Evolutionary conservation across 1,284 basidiomycete genomes (phyloP).

Genomic region (Schizophyllum commune): DNA sequence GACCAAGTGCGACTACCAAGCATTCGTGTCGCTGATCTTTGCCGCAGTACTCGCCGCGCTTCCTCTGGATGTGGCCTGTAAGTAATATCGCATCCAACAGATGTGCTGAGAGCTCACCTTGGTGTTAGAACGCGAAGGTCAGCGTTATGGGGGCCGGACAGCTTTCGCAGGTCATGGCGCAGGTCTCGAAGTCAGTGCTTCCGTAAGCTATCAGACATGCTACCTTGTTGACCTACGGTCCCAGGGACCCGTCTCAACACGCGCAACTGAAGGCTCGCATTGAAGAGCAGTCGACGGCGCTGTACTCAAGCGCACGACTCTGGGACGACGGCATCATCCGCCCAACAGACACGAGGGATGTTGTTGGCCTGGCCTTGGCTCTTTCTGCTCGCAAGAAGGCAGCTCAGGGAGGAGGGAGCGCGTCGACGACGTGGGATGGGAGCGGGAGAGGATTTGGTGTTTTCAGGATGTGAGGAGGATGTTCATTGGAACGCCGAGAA

Average conservation of each 20-base stretch:
- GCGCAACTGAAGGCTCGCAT: conserved; percentile 71
- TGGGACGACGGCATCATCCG: conserved; percentile 96
- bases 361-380: conserved; percentile 78
- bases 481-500: no score
- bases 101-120: conserved; percentile 10
- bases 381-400: conserved; percentile 49
- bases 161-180: conserved; percentile 87
- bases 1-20: conserved; percentile 19
- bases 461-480: conserved; percentile 66
- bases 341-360: conserved; percentile 86
- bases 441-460: conserved; percentile 76
- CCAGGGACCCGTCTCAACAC: conserved; percentile 72
- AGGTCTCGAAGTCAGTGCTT: conserved; percentile 77
- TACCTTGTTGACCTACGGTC: neutral
- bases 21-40: conserved; percentile 6
- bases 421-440: conserved; percentile 58
- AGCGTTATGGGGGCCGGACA: conserved; percentile 97
- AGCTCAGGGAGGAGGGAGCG: neutral
- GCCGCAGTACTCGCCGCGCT: conserved; percentile 79
- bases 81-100: conserved; percentile 20
- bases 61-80: conserved; percentile 98
- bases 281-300: conserved; percentile 78
- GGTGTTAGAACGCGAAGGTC: conserved; percentile 75
- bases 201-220: neutral
- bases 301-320: conserved; percentile 83